Percentiles rank a stretch among this genome's conserved stretches.
These are phyloP conservation scores for Euphrasia confusa DNA, from an alignment of 257 asterid genomes.

Conservation along the genomic window DNA sequence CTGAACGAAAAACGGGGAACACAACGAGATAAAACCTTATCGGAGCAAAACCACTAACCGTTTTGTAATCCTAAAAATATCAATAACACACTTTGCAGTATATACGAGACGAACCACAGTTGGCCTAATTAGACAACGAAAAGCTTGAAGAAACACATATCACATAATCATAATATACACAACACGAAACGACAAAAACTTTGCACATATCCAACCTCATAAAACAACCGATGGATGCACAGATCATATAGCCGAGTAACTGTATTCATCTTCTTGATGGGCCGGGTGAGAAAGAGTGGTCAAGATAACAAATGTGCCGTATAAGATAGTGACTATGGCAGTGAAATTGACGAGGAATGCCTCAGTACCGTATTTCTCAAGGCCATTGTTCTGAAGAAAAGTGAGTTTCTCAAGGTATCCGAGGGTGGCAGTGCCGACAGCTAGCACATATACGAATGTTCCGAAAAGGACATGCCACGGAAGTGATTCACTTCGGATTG, in stretches of 20 bases:
- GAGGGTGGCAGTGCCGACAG: constrained; percentile 56
- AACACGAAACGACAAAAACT: background rate
- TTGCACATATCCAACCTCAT: background rate
- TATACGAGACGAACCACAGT: background rate
- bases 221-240: background rate
- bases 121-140: background rate
- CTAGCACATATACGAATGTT: constrained; percentile 51
- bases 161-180: background rate
- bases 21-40: too few relatives aligned
- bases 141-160: background rate
- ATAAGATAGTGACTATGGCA: constrained; percentile 71
- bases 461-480: constrained; percentile 96
- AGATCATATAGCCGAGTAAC: constrained; percentile 62
- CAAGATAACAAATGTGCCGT: constrained; percentile 68
- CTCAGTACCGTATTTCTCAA: constrained; percentile 74
- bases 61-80: too few relatives aligned
- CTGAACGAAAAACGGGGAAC: too few relatives aligned
- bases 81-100: background rate
- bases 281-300: constrained; percentile 49
- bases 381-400: constrained; percentile 64
- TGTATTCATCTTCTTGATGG: constrained; percentile 53
- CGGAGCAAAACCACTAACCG: too few relatives aligned
- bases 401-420: constrained; percentile 95
- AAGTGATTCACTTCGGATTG: constrained; percentile 60
- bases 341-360: constrained; percentile 89